A percentile compares a stretch with the other conserved stretches of the same genome.
phyloP scores from a whole-genome alignment of 2,329 filamentous ascomycete genomes.

The Fusarium pininemorale region DNA sequence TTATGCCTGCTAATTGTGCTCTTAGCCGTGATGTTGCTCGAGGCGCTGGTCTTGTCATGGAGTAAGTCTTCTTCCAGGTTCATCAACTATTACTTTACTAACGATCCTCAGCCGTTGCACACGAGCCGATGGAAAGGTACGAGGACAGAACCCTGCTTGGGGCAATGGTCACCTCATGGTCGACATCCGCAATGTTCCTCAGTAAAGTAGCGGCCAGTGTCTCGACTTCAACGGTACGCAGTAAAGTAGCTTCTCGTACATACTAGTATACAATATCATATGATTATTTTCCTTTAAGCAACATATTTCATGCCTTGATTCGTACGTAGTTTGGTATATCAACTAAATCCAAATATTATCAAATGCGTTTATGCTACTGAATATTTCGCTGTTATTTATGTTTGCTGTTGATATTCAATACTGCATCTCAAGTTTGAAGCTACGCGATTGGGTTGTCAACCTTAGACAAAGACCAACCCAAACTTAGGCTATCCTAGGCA shows the following conservation, averaged over 20 bases:
- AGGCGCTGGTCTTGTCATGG: constrained; percentile 13
- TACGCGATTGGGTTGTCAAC: not conserved
- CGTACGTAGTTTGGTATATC: rapidly evolving
- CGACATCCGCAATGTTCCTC: constrained; percentile 5
- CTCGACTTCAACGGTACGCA: rapidly evolving
- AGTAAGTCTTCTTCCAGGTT: not conserved
- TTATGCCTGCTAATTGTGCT: rapidly evolving
- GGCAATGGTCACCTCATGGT: constrained; percentile 16
- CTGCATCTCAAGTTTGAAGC: not conserved
- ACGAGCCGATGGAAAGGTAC: constrained; percentile 10
- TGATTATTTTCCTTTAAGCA: not conserved
- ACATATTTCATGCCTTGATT: too few relatives aligned
- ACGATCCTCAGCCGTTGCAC: not conserved
- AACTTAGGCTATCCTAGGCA: not conserved
- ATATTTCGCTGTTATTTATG: not conserved
- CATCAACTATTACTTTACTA: rapidly evolving
- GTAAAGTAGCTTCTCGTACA: not conserved
- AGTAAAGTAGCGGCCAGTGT: not conserved
- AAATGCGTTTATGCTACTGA: rapidly evolving
- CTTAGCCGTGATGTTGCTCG: constrained; percentile 15
- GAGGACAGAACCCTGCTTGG: constrained; percentile 16
- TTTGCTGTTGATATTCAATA: not conserved
- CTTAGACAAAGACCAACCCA: not conserved
- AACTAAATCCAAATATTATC: rapidly evolving
- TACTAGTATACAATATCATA: not conserved